Percentiles rank a stretch among this genome's conserved stretches.
Evolutionary conservation across 768 basidiomycete genomes (phyloP).

Genomic region (Lactarius vividus): DNA sequence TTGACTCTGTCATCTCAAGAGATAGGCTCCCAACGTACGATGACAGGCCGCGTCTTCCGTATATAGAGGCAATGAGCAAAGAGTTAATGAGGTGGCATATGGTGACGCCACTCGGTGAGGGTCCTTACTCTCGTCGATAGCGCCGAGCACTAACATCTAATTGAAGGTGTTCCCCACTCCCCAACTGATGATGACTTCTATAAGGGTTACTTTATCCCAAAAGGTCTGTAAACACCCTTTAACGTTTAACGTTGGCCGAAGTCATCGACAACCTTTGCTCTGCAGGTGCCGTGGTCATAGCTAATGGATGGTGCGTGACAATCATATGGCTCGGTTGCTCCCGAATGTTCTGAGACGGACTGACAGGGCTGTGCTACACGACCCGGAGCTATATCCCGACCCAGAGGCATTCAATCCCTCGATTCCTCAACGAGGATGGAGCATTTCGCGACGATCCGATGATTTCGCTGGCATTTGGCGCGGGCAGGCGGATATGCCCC

Average conservation of each 20-base stretch:
- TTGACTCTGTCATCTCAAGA: slow-evolving; percentile 28
- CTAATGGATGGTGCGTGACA: slow-evolving; percentile 29
- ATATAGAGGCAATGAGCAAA: slow-evolving; percentile 29
- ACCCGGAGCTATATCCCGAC: slow-evolving; percentile 32
- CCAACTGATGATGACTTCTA: slow-evolving; percentile 8
- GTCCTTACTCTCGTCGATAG: neutral
- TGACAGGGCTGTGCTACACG: slow-evolving; percentile 16
- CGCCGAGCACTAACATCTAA: neutral
- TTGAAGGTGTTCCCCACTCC: slow-evolving; percentile 26
- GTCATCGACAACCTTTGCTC: neutral
- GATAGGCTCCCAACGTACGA: neutral
- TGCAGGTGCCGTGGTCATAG: slow-evolving; percentile 23
- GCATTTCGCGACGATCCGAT: neutral
- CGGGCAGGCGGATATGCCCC: neutral
- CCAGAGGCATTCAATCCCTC: slow-evolving; percentile 32
- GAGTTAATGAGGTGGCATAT: slow-evolving; percentile 30
- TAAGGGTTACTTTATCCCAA: neutral
- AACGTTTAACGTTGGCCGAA: slow-evolving; percentile 17
- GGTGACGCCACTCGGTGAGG: slow-evolving; percentile 25
- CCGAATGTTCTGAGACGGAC: neutral
- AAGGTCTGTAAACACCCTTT: slow-evolving; percentile 22
- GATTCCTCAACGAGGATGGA: slow-evolving; percentile 26
- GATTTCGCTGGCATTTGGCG: neutral
- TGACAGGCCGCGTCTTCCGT: neutral
- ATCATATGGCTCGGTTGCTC: neutral